phyloP scores from a whole-genome alignment of 352 stramenopile genomes.

The Bremia lactucae region DNA sequence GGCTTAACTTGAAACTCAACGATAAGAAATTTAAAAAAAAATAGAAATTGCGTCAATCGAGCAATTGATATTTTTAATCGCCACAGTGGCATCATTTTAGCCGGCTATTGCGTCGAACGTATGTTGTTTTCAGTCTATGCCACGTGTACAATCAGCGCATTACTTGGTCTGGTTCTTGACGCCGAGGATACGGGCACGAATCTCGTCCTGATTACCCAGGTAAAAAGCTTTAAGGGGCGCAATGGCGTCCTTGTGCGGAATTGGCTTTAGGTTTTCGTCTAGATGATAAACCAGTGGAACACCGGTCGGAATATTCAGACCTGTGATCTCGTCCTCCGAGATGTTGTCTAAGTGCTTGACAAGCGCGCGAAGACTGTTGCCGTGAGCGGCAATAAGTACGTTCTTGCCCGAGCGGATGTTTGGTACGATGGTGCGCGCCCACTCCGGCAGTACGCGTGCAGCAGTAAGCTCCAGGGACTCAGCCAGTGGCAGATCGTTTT shows the following conservation, averaged over 20 bases:
- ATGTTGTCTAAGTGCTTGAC: slow-evolving; percentile 92
- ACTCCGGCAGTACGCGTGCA: slow-evolving; percentile 85
- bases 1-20: no score
- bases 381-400: slow-evolving; percentile 92
- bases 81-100: no score
- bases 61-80: no score
- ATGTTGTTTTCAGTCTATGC: no score
- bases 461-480: slow-evolving; percentile 93
- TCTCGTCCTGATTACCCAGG: slow-evolving; percentile 92
- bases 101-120: no score
- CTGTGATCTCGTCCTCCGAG: slow-evolving; percentile 88
- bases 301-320: slow-evolving; percentile 91
- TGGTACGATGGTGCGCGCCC: slow-evolving; percentile 86
- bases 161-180: slow-evolving; percentile 98
- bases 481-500: slow-evolving; percentile 80
- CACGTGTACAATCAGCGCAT: slow-evolving; percentile 1
- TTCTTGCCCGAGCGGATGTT: slow-evolving; percentile 90
- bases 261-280: slow-evolving; percentile 79
- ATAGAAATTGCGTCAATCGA: no score
- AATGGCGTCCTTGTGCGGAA: slow-evolving; percentile 75
- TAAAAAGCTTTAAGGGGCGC: slow-evolving; percentile 75
- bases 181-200: slow-evolving; percentile 92
- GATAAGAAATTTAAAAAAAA: no score
- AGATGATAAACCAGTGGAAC: slow-evolving; percentile 81
- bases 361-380: slow-evolving; percentile 88